phyloP scores from a whole-genome alignment of 108 stramenopile species.

The Epipyxis sp. region DNA sequence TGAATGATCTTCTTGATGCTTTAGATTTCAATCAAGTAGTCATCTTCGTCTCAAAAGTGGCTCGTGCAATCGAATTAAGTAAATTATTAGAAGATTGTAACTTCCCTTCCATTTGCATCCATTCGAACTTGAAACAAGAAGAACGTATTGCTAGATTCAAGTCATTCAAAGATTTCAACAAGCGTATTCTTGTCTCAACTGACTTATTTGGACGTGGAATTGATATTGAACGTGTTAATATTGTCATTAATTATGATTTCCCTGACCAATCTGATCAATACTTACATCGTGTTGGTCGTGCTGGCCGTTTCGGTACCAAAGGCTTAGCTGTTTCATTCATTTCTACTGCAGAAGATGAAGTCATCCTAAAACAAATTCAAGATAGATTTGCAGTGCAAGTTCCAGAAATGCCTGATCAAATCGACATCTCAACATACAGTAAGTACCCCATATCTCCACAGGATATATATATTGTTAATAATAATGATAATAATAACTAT shows the following conservation, averaged over 20 bases:
- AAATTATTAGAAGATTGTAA: conserved; percentile 92
- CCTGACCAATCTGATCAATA: conserved; percentile 69
- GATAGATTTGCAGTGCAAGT: conserved; percentile 96
- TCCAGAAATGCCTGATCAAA: conserved; percentile 94
- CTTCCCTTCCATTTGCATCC: conserved; percentile 98
- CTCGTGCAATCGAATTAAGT: conserved; percentile 78
- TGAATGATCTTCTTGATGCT: conserved; percentile 95
- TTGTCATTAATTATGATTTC: conserved; percentile 99
- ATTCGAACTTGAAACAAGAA: conserved; percentile 90
- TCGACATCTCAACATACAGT: conserved; percentile 89
- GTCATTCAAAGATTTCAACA: conserved; percentile 95
- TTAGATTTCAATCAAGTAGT: conserved; percentile 99
- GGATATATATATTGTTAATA: no score
- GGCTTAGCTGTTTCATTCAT: conserved; percentile 98
- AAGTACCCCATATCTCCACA: not conserved
- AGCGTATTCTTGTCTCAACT: conserved; percentile 95
- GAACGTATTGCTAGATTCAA: conserved; percentile 95
- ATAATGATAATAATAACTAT: no score
- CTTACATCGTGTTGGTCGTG: conserved; percentile 95
- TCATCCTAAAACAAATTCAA: conserved; percentile 88
- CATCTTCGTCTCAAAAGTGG: conserved; percentile 92
- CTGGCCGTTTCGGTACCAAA: conserved; percentile 92
- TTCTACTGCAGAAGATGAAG: conserved; percentile 82
- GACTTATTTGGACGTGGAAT: conserved; percentile 99
- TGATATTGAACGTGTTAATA: conserved; percentile 99